Evolutionary conservation across 169 alveolate genomes (phyloP).

Genomic region (Plasmodium coatneyi): DNA sequence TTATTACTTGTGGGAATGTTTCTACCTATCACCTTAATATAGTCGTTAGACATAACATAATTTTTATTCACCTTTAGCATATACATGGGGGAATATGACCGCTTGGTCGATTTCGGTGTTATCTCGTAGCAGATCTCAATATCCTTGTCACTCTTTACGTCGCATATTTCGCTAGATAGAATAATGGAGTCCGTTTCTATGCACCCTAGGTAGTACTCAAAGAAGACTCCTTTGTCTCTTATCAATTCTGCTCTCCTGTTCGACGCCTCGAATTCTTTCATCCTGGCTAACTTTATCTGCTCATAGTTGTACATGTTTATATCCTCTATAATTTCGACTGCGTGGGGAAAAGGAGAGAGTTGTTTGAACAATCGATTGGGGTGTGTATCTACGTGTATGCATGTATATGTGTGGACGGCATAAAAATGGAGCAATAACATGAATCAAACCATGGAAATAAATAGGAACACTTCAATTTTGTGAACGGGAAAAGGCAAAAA

Average conservation of each 20-base stretch:
- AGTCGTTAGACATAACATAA: slow-evolving; percentile 62
- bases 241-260: slow-evolving; percentile 24
- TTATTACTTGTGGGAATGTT: slow-evolving; percentile 36
- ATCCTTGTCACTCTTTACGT: slow-evolving; percentile 44
- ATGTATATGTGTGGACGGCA: background rate
- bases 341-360: background rate
- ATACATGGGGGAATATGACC: slow-evolving; percentile 69
- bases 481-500: background rate
- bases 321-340: slow-evolving; percentile 63
- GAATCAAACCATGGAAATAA: background rate
- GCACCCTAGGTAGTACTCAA: slow-evolving; percentile 65
- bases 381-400: background rate
- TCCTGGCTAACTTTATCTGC: slow-evolving; percentile 32
- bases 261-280: slow-evolving; percentile 37
- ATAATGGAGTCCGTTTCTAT: slow-evolving; percentile 67
- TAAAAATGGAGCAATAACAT: background rate
- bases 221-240: slow-evolving; percentile 59
- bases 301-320: slow-evolving; percentile 24
- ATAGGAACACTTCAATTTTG: background rate
- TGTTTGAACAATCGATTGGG: background rate
- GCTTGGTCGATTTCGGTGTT: slow-evolving; percentile 49
- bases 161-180: slow-evolving; percentile 62
- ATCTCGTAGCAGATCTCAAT: slow-evolving; percentile 42
- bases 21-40: slow-evolving; percentile 55
- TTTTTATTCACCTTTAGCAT: slow-evolving; percentile 36